Conservation (phyloP, 2,329 filamentous ascomycete species). For the Trichoderma asperellum region DNA sequence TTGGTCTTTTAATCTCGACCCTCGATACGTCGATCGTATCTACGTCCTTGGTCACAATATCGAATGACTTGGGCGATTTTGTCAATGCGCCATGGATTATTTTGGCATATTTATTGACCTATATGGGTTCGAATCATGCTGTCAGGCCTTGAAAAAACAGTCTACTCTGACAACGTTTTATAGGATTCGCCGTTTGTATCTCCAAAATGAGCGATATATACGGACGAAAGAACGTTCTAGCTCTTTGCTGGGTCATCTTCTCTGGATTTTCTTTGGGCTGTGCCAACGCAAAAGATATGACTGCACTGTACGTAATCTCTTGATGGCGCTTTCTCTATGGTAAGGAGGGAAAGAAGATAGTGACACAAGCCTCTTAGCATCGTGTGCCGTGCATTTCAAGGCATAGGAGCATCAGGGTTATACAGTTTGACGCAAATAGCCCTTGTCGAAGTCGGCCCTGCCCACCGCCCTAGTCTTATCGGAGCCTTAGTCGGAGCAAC, state of each 20-base stretch:
- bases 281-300: slow-evolving; percentile 54
- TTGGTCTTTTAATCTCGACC: slow-evolving; percentile 60
- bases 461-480: slow-evolving; percentile 56
- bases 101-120: slow-evolving; percentile 59
- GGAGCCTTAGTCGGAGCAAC: slow-evolving; percentile 60
- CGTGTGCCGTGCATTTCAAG: slow-evolving; percentile 61
- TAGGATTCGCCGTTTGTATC: slow-evolving; percentile 60
- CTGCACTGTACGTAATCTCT: slow-evolving; percentile 50
- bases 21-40: slow-evolving; percentile 63
- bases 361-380: slow-evolving; percentile 49
- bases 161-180: slow-evolving; percentile 19
- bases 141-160: background rate
- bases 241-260: slow-evolving; percentile 58
- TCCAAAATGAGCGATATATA: slow-evolving; percentile 65
- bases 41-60: slow-evolving; percentile 61
- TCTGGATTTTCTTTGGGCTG: slow-evolving; percentile 60
- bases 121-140: slow-evolving; percentile 50
- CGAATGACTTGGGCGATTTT: slow-evolving; percentile 55
- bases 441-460: slow-evolving; percentile 60
- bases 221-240: slow-evolving; percentile 55
- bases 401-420: slow-evolving; percentile 63
- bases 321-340: background rate
- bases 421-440: slow-evolving; percentile 64
- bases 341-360: background rate
- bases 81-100: slow-evolving; percentile 59